Percentiles rank a stretch among this genome's conserved stretches.
phyloP scores from a whole-genome alignment of 2,329 filamentous ascomycete genomes.

The Fusarium paranaense region DNA sequence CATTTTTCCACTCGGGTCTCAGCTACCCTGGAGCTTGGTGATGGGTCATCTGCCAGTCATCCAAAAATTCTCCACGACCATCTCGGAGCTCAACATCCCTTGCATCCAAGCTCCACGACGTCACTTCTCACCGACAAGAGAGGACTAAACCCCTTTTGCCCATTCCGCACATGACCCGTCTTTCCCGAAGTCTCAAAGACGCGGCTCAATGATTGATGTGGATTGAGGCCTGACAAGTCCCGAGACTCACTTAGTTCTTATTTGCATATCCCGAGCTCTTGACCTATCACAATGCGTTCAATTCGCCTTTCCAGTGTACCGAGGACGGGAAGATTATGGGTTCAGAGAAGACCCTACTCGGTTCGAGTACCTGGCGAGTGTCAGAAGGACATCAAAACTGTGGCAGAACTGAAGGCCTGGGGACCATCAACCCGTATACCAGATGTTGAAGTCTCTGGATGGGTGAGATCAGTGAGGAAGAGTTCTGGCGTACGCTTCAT shows the following conservation, averaged over 20 bases:
- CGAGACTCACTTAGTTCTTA: constrained; percentile 4
- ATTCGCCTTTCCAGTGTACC: constrained; percentile 28
- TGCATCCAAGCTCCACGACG: constrained; percentile 28
- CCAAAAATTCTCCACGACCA: constrained; percentile 26
- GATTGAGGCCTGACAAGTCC: background rate
- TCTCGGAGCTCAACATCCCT: constrained; percentile 28
- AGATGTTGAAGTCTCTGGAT: constrained; percentile 78
- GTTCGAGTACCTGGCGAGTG: constrained; percentile 44
- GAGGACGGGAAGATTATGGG: constrained; percentile 9
- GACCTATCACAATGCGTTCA: constrained; percentile 36
- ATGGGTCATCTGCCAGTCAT: constrained; percentile 1
- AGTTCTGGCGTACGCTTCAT: constrained; percentile 89
- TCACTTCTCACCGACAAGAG: constrained; percentile 20
- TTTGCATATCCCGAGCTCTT: constrained; percentile 4
- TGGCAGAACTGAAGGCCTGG: constrained; percentile 69
- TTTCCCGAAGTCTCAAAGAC: background rate
- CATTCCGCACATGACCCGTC: constrained; percentile 12
- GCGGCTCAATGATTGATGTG: constrained; percentile 4
- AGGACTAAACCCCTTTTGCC: constrained; percentile 1
- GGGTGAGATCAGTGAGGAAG: constrained; percentile 84
- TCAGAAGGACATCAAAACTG: constrained; percentile 53
- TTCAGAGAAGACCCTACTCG: constrained; percentile 47
- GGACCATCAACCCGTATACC: constrained; percentile 56
- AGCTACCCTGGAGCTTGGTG: constrained; percentile 29
- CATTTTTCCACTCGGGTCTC: constrained; percentile 11